Evolutionary conservation across 106 monocot species (phyloP).

Genomic region (Allium cepa): DNA sequence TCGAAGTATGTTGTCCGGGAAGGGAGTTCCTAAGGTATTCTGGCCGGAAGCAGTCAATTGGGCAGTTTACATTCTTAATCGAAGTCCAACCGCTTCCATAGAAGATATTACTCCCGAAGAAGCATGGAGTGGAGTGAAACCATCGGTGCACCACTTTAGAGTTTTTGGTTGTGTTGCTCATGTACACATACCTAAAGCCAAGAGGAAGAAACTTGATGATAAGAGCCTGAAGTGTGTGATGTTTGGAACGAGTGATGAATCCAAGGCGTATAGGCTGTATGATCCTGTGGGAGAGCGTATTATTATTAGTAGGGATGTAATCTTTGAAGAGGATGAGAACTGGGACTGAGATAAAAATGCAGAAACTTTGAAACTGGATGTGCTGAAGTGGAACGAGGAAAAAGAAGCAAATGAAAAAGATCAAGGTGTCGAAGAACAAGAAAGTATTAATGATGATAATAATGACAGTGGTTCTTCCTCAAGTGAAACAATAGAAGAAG

Average conservation of each 20-base stretch:
- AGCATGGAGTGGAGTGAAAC: constrained; percentile 10
- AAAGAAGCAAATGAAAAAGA: too few relatives aligned
- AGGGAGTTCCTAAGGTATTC: constrained; percentile 5
- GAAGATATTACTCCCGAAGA: constrained; percentile 8
- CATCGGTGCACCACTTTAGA: constrained; percentile 7
- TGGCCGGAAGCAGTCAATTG: constrained; percentile 15
- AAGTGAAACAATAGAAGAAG: neutral
- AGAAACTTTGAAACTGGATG: too few relatives aligned
- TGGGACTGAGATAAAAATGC: too few relatives aligned
- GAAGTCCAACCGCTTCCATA: constrained; percentile 6
- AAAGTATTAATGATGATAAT: constrained; percentile 16
- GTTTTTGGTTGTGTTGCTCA: constrained; percentile 16
- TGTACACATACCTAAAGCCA: neutral
- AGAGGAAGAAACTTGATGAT: constrained; percentile 9
- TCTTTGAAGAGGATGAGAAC: too few relatives aligned
- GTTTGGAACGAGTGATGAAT: too few relatives aligned
- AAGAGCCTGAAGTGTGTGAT: too few relatives aligned
- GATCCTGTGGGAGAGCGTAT: too few relatives aligned
- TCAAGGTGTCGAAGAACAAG: too few relatives aligned
- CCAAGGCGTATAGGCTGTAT: too few relatives aligned
- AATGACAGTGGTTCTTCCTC: neutral
- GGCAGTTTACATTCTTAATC: constrained; percentile 14
- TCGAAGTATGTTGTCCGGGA: neutral
- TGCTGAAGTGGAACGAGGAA: too few relatives aligned
- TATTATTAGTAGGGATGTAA: too few relatives aligned